Evolutionary conservation across 176 grass and related monocot species (phyloP).

Genomic region (Raddia guianensis): DNA sequence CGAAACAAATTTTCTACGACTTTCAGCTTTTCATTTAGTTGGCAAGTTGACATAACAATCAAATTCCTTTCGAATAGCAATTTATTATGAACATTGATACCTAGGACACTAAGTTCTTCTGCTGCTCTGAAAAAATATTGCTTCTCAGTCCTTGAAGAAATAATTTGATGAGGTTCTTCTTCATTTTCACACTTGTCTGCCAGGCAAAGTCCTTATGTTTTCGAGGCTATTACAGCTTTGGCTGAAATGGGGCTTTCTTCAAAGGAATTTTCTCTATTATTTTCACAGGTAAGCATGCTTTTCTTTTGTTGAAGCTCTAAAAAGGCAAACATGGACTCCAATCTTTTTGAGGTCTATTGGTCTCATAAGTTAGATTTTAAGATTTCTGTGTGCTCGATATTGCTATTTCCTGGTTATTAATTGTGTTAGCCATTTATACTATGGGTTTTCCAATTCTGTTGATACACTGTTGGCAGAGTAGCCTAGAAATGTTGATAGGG

Average conservation of each 20-base stretch:
- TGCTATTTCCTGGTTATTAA: background rate
- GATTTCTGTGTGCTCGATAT: background rate
- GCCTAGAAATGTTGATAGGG: constrained; percentile 9
- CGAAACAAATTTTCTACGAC: constrained; percentile 17
- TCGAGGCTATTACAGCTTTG: constrained; percentile 88
- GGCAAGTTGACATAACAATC: background rate
- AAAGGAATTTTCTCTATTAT: constrained; percentile 83
- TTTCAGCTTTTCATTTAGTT: background rate
- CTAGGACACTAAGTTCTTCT: constrained; percentile 15
- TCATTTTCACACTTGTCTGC: constrained; percentile 22
- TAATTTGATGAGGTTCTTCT: constrained; percentile 41
- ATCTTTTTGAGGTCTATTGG: background rate
- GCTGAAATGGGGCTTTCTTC: constrained; percentile 85
- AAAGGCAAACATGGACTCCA: constrained; percentile 15
- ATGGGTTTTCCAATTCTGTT: background rate
- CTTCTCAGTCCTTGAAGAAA: background rate
- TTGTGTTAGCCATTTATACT: background rate
- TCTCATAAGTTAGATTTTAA: constrained; percentile 14
- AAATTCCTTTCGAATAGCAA: constrained; percentile 15
- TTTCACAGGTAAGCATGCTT: constrained; percentile 68
- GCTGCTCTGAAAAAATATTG: background rate
- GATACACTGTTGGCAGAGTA: background rate
- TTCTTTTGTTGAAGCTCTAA: constrained; percentile 8
- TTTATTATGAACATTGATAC: background rate
- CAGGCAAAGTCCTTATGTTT: constrained; percentile 88